Evolutionary conservation across 768 basidiomycete genomes (phyloP), one percentile per base, ranked within the genome.

Genomic region (Rhizopogon roseolus): DNA sequence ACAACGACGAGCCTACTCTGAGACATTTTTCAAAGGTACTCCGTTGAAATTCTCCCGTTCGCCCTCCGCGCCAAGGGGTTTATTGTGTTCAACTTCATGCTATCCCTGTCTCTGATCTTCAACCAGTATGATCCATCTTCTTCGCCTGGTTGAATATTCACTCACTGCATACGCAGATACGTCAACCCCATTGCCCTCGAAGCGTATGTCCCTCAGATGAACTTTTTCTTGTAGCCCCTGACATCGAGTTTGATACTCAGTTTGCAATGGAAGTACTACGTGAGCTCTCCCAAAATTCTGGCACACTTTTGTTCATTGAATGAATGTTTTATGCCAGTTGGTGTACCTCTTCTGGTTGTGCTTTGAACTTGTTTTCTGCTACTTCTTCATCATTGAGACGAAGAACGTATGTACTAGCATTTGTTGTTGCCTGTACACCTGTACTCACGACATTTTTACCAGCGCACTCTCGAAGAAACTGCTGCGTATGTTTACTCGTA

Each of bases 241-340:
- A 60, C 19, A 10, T 41, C 17, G 6, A 8, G 19, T 10, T 13
- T 22, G 17, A 22, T 1, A 6, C 54, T 34, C 25, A 65, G 63
- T 6, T 58, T 80, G 44, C 68, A 66, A 25, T 80, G 78, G 77
- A 76, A 76, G 59, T 78, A 75, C 67, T 76, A 76, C 56, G 70
- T 73, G 32, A 62, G 71, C 60, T 1, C 34, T 28, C 45, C 14
- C 41, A 25, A 36, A 28, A 27, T 38, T 25, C 6, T 1, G 19
- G 37, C 43, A 19, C 14, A n/a, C 16, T 14, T 7, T 13, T 6
- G 29, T 19, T 14, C 6, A 14, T 42, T 44, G 8, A 25, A 22
- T 22, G 22, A 22, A 22, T 22, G 22, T 22, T 22, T 22, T 22
- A 22, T n/a, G 4, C 22, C 41, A 70, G 68, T 54, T 73, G 27